Conservation (phyloP, 805 yeast species). For the Hanseniaspora occidentalis region DNA sequence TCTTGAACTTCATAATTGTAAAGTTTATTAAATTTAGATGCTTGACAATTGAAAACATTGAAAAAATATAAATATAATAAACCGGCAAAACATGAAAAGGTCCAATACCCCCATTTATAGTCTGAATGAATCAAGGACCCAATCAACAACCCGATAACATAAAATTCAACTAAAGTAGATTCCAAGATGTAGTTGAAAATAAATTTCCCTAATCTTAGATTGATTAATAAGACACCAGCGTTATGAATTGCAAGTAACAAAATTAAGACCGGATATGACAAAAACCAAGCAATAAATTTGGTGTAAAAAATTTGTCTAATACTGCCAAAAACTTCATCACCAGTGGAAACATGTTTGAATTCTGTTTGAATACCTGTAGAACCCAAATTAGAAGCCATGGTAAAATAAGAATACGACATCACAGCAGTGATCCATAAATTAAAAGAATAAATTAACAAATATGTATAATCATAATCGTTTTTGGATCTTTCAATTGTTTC, state of each 20-base stretch:
- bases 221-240: background rate
- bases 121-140: conserved; percentile 42
- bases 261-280: conserved; percentile 32
- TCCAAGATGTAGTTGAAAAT: conserved; percentile 27
- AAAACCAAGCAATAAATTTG: conserved; percentile 33
- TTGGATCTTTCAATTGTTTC: no score
- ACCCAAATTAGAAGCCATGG: conserved; percentile 36
- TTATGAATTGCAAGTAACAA: conserved; percentile 6
- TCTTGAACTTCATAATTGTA: background rate
- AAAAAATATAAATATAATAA: conserved; percentile 29
- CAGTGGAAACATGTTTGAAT: conserved; percentile 25
- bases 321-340: conserved; percentile 14
- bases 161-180: conserved; percentile 32
- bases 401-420: conserved; percentile 29
- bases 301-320: conserved; percentile 34
- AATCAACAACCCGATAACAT: conserved; percentile 41
- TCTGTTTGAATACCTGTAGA: conserved; percentile 29
- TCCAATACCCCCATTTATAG: conserved; percentile 62
- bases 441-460: conserved; percentile 12
- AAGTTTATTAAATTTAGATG: conserved; percentile 9
- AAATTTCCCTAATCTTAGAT: background rate
- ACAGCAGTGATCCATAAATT: conserved; percentile 27
- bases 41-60: conserved; percentile 20
- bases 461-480: no score
- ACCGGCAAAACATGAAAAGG: conserved; percentile 36